These are phyloP conservation scores for Lactifluus volemus DNA, from an alignment of 768 basidiomycete genomes.

Conservation along the genomic window DNA sequence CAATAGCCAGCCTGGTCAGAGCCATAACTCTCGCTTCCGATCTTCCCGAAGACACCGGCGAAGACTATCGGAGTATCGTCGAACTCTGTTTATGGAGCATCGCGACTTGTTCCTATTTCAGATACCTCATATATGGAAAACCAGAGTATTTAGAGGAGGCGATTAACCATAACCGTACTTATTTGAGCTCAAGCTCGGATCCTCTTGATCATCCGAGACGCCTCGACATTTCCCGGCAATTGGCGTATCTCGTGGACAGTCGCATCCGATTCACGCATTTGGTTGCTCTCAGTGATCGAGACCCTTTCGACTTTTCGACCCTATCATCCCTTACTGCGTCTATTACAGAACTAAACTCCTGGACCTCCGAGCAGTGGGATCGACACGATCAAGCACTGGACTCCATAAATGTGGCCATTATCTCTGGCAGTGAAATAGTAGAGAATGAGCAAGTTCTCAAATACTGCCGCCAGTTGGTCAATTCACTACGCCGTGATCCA, in stretches of 20 bases:
- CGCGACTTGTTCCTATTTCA: not conserved
- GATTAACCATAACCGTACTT: not conserved
- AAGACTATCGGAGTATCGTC: no score
- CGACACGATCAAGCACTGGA: not conserved
- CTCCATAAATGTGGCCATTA: no score
- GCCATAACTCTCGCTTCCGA: not conserved
- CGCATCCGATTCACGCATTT: not conserved
- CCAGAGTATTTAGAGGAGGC: not conserved
- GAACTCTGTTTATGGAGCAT: not conserved
- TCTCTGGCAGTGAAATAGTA: not conserved
- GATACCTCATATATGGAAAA: not conserved
- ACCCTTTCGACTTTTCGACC: not conserved
- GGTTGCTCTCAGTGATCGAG: no score
- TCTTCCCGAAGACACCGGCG: not conserved
- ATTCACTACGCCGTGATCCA: not conserved
- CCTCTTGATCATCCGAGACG: not conserved
- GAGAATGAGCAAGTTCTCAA: not conserved
- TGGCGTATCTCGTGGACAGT: not conserved
- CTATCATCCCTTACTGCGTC: not conserved
- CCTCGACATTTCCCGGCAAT: no score
- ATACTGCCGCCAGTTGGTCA: not conserved
- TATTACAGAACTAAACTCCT: not conserved
- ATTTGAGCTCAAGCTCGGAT: not conserved
- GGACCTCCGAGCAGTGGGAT: not conserved
- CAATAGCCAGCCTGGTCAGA: not conserved